phyloP scores from a whole-genome alignment of 306 rosid genomes.

The Luffa aegyptiaca region DNA sequence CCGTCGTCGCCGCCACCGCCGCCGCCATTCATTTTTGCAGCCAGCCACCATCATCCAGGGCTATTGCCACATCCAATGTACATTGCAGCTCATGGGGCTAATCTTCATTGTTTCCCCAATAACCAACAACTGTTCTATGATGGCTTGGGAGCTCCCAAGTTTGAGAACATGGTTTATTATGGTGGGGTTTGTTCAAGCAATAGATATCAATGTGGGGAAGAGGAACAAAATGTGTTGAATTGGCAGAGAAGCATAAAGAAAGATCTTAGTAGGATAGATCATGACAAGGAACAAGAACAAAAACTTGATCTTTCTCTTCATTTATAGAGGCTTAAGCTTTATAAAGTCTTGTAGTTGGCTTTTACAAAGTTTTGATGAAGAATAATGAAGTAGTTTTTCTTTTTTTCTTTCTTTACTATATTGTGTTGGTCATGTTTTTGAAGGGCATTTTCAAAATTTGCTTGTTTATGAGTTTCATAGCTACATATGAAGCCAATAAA shows the following conservation, averaged over 20 bases:
- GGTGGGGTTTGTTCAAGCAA: conserved; percentile 27
- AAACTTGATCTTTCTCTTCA: conserved; percentile 77
- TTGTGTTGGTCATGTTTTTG: background rate
- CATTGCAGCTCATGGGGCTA: conserved; percentile 43
- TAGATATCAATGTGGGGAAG: conserved; percentile 19
- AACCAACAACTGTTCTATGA: conserved; percentile 28
- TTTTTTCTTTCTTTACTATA: background rate
- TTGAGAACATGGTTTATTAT: conserved; percentile 25
- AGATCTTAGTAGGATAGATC: conserved; percentile 17
- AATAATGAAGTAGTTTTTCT: background rate
- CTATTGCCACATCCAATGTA: conserved; percentile 33
- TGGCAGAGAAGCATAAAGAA: conserved; percentile 32
- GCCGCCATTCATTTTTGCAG: conserved; percentile 25
- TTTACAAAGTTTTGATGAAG: background rate
- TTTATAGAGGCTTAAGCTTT: conserved; percentile 25
- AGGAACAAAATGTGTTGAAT: conserved; percentile 24
- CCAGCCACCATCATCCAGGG: conserved; percentile 26
- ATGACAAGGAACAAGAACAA: conserved; percentile 30
- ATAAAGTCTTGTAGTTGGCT: background rate
- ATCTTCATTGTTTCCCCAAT: conserved; percentile 25
- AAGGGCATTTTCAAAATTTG: background rate
- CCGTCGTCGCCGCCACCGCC: conserved; percentile 22
- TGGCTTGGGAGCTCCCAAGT: conserved; percentile 31
- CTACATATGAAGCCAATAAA: background rate
- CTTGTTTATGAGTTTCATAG: background rate